These are phyloP conservation scores for Erythrophleum fordii DNA, from an alignment of 306 rosid genomes.

Conservation along the genomic window DNA sequence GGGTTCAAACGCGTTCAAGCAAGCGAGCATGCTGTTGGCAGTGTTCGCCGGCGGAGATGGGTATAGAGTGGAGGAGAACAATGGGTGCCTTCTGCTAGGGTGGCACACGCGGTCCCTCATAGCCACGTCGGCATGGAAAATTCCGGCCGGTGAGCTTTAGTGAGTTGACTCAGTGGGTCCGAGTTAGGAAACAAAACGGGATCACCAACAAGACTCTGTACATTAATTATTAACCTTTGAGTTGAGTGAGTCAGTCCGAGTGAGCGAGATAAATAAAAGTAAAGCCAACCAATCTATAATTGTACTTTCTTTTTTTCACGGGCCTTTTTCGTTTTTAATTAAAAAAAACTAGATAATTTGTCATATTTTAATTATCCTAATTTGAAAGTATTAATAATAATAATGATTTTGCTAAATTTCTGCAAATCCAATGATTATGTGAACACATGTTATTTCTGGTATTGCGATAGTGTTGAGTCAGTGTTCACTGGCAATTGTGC, in stretches of 20 bases:
- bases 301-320: background rate
- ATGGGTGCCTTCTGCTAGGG: constrained; percentile 62
- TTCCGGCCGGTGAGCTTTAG: constrained; percentile 6
- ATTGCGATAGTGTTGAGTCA: too few species aligned
- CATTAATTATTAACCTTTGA: background rate
- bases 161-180: constrained; percentile 39
- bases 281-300: background rate
- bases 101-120: constrained; percentile 76
- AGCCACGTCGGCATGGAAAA: constrained; percentile 71
- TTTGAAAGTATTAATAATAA: background rate
- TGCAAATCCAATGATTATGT: background rate
- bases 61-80: constrained; percentile 65
- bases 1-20: constrained; percentile 72
- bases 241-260: constrained; percentile 24
- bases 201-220: background rate
- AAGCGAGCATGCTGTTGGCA: constrained; percentile 62
- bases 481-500: too few species aligned
- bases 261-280: constrained; percentile 16
- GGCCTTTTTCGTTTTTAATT: background rate
- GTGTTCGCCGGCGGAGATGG: constrained; percentile 59
- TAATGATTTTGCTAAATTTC: background rate
- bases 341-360: background rate
- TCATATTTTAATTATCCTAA: background rate
- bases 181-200: background rate
- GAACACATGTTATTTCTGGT: background rate